These are phyloP conservation scores for Globisporangium camurandrum DNA, from an alignment of 352 stramenopile genomes.

Conservation along the genomic window DNA sequence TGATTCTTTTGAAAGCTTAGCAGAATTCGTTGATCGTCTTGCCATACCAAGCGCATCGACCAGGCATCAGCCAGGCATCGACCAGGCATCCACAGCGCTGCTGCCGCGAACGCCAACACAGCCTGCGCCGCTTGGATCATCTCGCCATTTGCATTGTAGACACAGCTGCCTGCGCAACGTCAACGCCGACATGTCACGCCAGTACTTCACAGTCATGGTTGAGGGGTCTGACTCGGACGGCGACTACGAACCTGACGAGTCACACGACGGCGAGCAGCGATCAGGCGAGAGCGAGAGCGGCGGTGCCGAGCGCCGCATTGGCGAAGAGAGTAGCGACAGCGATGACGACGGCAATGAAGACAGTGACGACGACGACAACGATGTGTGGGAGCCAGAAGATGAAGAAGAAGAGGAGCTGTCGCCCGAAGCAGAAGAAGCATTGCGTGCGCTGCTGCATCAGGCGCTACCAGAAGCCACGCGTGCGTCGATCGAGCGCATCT, in stretches of 20 bases:
- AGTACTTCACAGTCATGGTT: slow-evolving; percentile 3
- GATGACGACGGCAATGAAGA: slow-evolving; percentile 12
- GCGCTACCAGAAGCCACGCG: slow-evolving; percentile 45
- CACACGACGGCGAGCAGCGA: slow-evolving; percentile 6
- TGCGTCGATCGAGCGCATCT: slow-evolving; percentile 52
- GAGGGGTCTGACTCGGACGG: slow-evolving; percentile 14
- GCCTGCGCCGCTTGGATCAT: no score
- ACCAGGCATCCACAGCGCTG: no score
- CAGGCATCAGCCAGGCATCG: no score
- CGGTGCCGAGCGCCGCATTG: neutral
- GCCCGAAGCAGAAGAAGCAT: slow-evolving; percentile 16
- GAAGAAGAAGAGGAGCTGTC: slow-evolving; percentile 22
- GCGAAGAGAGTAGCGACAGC: neutral
- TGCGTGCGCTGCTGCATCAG: slow-evolving; percentile 21
- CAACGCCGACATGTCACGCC: slow-evolving; percentile 10
- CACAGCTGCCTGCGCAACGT: no score
- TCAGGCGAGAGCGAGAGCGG: slow-evolving; percentile 3
- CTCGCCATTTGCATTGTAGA: no score
- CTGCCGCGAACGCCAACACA: no score
- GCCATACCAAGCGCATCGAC: no score
- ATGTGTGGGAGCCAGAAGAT: slow-evolving; percentile 18
- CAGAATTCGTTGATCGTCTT: no score
- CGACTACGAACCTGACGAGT: slow-evolving; percentile 13
- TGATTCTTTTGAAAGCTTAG: no score
- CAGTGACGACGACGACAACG: slow-evolving; percentile 6